Evolutionary conservation across 2,329 filamentous ascomycete genomes (phyloP), one percentile per base, ranked within the genome.

Genomic region (Diaporthe australafricana): DNA sequence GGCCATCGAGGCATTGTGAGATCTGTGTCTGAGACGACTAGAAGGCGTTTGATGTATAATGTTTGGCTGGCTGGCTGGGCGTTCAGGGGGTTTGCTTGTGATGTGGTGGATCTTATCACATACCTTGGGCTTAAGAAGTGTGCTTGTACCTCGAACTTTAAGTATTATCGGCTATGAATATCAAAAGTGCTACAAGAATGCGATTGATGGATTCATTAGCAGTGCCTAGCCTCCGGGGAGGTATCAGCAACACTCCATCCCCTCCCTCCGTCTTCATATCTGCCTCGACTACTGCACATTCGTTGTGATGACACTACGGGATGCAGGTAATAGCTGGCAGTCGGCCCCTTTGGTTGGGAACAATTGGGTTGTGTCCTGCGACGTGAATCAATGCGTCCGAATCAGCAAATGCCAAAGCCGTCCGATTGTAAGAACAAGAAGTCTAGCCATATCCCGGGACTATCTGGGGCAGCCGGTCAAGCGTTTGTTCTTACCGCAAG

Each of bases 1-100:
- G 74, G 89, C 89, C 27, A 91, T 92, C 75, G 89, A 88, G 76
- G 84, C 84, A 11, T 80, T 92, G 71, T 92, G 77, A 77, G 42
- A 14, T 11, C 27, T 2, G 14, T 40, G 12, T 12, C 3, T 25
- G 17, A 22, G 57, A 57, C n/a, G 52, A 30, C 5, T 16, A 48
- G 17, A 50, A 20, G 30, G 6, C 14, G 52, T 30, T 12, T 48
- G 52, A 38, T 48, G 25, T 57, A n/a, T n/a, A 40, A 25, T 50
- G 32, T 17, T 20, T 22, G 16, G 22, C 14, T 45, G 16, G 22
- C 9, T 45, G 47, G 47, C 57, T 38, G 25, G 53, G 67, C 42
- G 67, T 69, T 60, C 3, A n/a, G 30, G 45, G 30, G 42, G 12
- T 69, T 69, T 40, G 53, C 67, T 60, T 22, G 9, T 20, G 20